A percentile compares a stretch with the other conserved stretches of the same genome.
Evolutionary conservation across 2,329 filamentous ascomycete species (phyloP).

Genomic region (Zymoseptoria crescenta): DNA sequence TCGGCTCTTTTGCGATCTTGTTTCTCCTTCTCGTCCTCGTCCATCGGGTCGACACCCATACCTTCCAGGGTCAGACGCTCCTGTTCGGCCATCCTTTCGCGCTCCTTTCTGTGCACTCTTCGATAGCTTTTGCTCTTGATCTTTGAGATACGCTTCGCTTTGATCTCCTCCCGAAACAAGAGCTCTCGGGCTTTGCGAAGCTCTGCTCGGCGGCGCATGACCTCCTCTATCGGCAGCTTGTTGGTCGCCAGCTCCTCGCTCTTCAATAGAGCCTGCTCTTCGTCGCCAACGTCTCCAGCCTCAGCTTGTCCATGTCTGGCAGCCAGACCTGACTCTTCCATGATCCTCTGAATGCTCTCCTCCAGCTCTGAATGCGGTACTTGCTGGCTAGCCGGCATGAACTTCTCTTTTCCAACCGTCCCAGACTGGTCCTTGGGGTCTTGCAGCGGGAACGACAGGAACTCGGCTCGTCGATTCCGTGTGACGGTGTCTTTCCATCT

Average conservation of each 20-base stretch:
- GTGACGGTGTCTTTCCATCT: constrained; percentile 95
- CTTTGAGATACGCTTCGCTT: constrained; percentile 90
- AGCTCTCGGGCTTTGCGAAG: constrained; percentile 75
- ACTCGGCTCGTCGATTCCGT: constrained; percentile 82
- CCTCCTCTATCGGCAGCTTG: constrained; percentile 63
- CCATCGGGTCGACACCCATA: constrained; percentile 51
- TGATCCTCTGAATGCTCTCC: constrained; percentile 74
- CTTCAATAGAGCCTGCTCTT: constrained; percentile 59
- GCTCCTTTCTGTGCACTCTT: constrained; percentile 77
- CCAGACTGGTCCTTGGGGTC: constrained; percentile 57
- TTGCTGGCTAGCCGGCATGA: constrained; percentile 50
- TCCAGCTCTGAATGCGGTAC: constrained; percentile 75
- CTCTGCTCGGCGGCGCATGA: constrained; percentile 63
- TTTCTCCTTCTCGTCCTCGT: constrained; percentile 55
- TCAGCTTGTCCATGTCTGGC: constrained; percentile 38
- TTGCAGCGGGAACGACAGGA: constrained; percentile 77
- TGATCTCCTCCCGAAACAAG: constrained; percentile 78
- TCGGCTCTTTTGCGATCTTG: constrained; percentile 70
- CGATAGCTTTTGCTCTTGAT: constrained; percentile 97
- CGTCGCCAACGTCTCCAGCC: constrained; percentile 46
- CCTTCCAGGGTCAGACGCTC: constrained; percentile 51
- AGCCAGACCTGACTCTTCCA: constrained; percentile 76
- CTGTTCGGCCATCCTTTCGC: constrained; percentile 50
- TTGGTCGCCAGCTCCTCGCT: constrained; percentile 64
- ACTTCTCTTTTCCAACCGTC: constrained; percentile 53